These are phyloP conservation scores for Isabelozyma gotoi DNA, from an alignment of 805 yeast genomes.

Conservation along the genomic window DNA sequence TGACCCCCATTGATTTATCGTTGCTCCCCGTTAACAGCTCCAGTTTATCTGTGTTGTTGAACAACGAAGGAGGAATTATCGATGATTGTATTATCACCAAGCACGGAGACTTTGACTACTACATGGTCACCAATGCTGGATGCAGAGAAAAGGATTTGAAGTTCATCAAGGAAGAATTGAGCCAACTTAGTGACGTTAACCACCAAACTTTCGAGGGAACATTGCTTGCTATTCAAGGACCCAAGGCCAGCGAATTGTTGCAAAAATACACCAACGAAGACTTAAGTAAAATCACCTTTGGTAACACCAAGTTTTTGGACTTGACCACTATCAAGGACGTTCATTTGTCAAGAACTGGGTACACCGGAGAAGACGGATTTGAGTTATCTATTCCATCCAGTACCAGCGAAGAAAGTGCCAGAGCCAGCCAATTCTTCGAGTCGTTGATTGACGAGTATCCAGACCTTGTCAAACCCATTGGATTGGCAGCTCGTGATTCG, in stretches of 20 bases:
- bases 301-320: conserved; percentile 55
- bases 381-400: conserved; percentile 74
- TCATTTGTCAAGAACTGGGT: conserved; percentile 93
- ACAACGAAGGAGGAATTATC: conserved; percentile 76
- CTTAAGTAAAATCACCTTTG: conserved; percentile 68
- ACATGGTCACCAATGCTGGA: conserved; percentile 95
- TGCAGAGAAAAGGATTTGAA: conserved; percentile 78
- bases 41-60: conserved; percentile 74
- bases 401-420: conserved; percentile 34
- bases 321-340: conserved; percentile 45
- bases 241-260: conserved; percentile 68
- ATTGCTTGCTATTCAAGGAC: conserved; percentile 91
- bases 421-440: conserved; percentile 61
- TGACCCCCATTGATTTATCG: conserved; percentile 87
- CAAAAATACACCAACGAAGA: conserved; percentile 61
- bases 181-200: conserved; percentile 34
- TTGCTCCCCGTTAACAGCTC: conserved; percentile 56
- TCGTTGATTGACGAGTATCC: conserved; percentile 52
- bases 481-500: conserved; percentile 97
- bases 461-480: conserved; percentile 75
- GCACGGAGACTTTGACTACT: conserved; percentile 71
- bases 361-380: conserved; percentile 98
- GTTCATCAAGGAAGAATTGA: conserved; percentile 58
- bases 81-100: conserved; percentile 93
- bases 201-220: conserved; percentile 62